A percentile compares a stretch with the other conserved stretches of the same genome.
Conservation (phyloP, 176 grass and related monocot genomes). For the Hsuehochloa calcarea region DNA sequence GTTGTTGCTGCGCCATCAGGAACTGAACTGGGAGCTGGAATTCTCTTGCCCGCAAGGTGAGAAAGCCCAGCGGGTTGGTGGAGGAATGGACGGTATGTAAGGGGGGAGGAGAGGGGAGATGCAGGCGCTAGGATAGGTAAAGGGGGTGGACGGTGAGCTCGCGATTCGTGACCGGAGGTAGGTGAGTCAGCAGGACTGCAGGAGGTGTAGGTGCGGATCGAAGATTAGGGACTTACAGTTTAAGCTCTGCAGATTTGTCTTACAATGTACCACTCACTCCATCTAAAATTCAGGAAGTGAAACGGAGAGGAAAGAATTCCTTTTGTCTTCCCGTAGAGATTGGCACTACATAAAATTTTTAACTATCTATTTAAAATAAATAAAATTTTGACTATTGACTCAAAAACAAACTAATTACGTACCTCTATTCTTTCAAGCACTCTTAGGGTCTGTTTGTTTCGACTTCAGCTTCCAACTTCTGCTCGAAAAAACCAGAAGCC, state of each 20-base stretch:
- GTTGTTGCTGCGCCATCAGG: conserved; percentile 55
- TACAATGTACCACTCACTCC: too few species aligned
- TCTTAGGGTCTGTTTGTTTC: too few species aligned
- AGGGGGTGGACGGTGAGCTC: not conserved
- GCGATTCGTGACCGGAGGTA: not conserved
- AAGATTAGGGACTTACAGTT: not conserved
- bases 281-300: too few species aligned
- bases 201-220: not conserved
- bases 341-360: too few species aligned
- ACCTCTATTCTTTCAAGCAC: too few species aligned
- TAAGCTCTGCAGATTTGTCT: not conserved
- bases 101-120: not conserved
- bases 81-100: not conserved
- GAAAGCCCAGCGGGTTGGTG: not conserved
- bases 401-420: too few species aligned
- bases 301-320: too few species aligned
- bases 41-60: not conserved
- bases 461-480: too few species aligned
- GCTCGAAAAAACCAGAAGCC: too few species aligned
- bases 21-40: not conserved
- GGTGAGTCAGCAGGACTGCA: not conserved
- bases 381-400: too few species aligned
- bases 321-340: too few species aligned
- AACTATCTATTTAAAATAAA: too few species aligned
- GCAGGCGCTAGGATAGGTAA: not conserved